phyloP scores from a whole-genome alignment of 169 alveolate genomes.

The Perkinsus chesapeaki region DNA sequence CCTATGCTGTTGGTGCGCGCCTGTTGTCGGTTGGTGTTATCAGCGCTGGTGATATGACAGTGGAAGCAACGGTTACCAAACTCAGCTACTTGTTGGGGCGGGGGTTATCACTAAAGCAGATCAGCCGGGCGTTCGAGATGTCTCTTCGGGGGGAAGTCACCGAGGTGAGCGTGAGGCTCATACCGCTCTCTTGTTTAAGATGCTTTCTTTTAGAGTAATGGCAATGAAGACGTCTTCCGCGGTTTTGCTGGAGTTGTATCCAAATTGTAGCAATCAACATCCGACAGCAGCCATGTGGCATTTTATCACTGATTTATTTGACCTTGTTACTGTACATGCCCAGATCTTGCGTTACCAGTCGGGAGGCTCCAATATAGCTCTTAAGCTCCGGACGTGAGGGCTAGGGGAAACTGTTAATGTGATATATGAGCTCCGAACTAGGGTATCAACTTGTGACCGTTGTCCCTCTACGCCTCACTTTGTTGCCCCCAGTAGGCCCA shows the following conservation, averaged over 20 bases:
- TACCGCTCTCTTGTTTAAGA: neutral
- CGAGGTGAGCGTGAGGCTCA: neutral
- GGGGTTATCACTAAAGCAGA: neutral
- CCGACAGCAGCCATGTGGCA: neutral
- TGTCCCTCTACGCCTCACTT: neutral
- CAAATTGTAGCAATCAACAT: neutral
- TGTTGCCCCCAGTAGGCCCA: neutral
- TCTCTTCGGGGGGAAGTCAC: neutral
- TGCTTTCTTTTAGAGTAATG: neutral
- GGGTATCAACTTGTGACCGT: no score
- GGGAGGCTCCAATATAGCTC: no score
- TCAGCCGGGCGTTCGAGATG: neutral
- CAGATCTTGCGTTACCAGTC: no score
- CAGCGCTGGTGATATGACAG: slow-evolving; percentile 5
- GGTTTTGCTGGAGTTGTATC: neutral
- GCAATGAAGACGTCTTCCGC: neutral
- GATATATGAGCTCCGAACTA: no score
- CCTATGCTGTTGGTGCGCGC: neutral
- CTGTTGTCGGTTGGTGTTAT: neutral
- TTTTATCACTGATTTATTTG: neutral
- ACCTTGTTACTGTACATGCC: no score
- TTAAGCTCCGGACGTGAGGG: no score
- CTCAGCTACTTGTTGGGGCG: slow-evolving; percentile 12
- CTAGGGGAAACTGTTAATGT: no score
- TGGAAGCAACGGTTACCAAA: neutral